Evolutionary conservation across 495 filamentous ascomycete species (phyloP).

Genomic region (Podospora pseudoanserina): DNA sequence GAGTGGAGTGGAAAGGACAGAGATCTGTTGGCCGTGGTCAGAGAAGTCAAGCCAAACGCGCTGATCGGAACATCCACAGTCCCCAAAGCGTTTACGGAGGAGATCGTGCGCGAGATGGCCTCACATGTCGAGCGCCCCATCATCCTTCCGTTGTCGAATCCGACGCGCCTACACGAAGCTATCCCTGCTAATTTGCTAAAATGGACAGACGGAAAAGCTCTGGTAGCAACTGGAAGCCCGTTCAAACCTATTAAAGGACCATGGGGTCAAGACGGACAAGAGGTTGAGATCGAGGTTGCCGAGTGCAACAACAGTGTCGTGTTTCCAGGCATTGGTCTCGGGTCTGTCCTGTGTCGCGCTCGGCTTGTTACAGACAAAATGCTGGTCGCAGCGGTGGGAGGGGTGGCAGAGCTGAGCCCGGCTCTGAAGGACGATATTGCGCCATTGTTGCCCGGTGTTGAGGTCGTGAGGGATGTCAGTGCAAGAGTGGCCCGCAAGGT

Average conservation of each 20-base stretch:
- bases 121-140: slow-evolving; percentile 71
- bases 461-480: slow-evolving; percentile 69
- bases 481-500: slow-evolving; percentile 75
- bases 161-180: slow-evolving; percentile 81
- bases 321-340: slow-evolving; percentile 83
- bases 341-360: slow-evolving; percentile 64
- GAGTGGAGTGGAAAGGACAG: slow-evolving; percentile 59
- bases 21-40: slow-evolving; percentile 64
- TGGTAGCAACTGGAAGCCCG: slow-evolving; percentile 83
- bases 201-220: slow-evolving; percentile 74
- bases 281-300: slow-evolving; percentile 61
- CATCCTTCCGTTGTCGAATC: slow-evolving; percentile 82
- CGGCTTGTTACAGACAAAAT: slow-evolving; percentile 67
- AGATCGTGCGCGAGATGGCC: slow-evolving; percentile 75
- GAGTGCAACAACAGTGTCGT: slow-evolving; percentile 91
- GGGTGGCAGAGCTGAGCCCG: slow-evolving; percentile 66
- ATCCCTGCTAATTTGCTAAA: slow-evolving; percentile 68
- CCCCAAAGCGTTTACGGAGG: slow-evolving; percentile 73
- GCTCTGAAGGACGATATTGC: slow-evolving; percentile 50
- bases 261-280: slow-evolving; percentile 51
- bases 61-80: slow-evolving; percentile 82
- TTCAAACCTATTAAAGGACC: slow-evolving; percentile 71
- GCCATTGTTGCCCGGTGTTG: slow-evolving; percentile 72
- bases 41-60: slow-evolving; percentile 72
- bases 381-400: slow-evolving; percentile 74